These are phyloP conservation scores for Chalciporus piperatus DNA, from an alignment of 768 basidiomycete species.

Conservation along the genomic window DNA sequence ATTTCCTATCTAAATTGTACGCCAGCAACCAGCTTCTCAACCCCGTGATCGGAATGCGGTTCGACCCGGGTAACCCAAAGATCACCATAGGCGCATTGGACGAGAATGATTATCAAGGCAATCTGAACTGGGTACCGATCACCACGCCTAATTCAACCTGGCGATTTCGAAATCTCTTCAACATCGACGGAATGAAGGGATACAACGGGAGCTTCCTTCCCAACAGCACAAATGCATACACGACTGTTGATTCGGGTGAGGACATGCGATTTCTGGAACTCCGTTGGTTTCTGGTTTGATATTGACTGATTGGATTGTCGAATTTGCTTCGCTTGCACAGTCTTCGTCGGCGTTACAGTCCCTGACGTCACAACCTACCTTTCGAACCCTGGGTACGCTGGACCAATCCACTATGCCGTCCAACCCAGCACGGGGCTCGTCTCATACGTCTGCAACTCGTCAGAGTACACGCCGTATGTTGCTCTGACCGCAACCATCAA, in stretches of 20 bases:
- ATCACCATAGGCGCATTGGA: conserved; percentile 28
- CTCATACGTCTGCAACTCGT: conserved; percentile 19
- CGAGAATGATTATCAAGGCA: conserved; percentile 18
- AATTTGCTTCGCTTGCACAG: neutral
- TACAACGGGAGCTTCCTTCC: conserved; percentile 18
- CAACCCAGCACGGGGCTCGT: neutral
- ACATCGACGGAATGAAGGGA: conserved; percentile 16
- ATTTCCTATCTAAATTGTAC: conserved; percentile 16
- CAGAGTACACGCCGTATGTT: conserved; percentile 10
- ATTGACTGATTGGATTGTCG: neutral
- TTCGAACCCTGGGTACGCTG: conserved; percentile 5
- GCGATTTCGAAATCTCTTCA: conserved; percentile 5
- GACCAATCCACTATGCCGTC: conserved; percentile 12
- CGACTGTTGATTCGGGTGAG: conserved; percentile 11
- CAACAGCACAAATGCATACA: conserved; percentile 4
- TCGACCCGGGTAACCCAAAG: conserved; percentile 24
- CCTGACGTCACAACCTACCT: conserved; percentile 9
- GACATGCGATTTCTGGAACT: neutral
- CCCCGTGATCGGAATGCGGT: conserved; percentile 20
- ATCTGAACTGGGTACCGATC: conserved; percentile 21
- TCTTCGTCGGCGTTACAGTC: conserved; percentile 4
- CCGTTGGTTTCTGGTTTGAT: neutral
- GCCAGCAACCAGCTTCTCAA: conserved; percentile 16
- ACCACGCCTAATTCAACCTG: conserved; percentile 13
- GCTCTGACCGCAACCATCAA: conserved; percentile 24